Evolutionary conservation across 176 grass and related monocot genomes (phyloP).

Genomic region (Aechmea fasciata): DNA sequence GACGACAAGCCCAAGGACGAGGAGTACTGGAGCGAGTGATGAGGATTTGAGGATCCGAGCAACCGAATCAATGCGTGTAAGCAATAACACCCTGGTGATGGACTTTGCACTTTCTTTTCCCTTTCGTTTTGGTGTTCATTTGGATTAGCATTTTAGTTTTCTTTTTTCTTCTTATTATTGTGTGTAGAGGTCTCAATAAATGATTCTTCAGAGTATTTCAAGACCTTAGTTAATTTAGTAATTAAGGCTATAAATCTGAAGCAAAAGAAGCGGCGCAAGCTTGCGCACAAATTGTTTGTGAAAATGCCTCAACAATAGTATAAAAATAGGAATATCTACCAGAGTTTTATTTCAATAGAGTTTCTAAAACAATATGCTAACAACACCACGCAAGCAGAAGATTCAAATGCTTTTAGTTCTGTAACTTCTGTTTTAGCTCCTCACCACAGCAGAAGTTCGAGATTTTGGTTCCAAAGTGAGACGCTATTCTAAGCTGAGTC

Average conservation of each 20-base stretch:
- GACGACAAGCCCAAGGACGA: constrained; percentile 36
- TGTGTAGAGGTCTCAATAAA: too few relatives aligned
- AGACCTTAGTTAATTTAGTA: too few relatives aligned
- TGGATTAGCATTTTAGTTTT: background rate
- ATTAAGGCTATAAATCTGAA: background rate
- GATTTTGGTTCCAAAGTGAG: too few relatives aligned
- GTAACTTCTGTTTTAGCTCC: too few relatives aligned
- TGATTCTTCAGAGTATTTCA: too few relatives aligned
- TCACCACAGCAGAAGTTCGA: too few relatives aligned
- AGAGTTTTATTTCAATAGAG: too few relatives aligned
- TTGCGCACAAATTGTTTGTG: background rate
- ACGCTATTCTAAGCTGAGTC: too few relatives aligned
- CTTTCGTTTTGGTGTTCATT: background rate
- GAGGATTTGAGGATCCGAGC: constrained; percentile 6
- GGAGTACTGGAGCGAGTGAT: constrained; percentile 84
- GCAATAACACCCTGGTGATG: background rate
- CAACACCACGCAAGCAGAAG: too few relatives aligned
- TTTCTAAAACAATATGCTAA: too few relatives aligned
- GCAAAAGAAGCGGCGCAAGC: background rate
- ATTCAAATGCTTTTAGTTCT: too few relatives aligned
- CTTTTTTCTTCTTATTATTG: background rate
- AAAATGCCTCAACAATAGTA: background rate
- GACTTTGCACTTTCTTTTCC: background rate
- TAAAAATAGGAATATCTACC: too few relatives aligned
- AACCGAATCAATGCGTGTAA: background rate